phyloP scores from a whole-genome alignment of 2,329 filamentous ascomycete species.

The Metarhizium sp. region DNA sequence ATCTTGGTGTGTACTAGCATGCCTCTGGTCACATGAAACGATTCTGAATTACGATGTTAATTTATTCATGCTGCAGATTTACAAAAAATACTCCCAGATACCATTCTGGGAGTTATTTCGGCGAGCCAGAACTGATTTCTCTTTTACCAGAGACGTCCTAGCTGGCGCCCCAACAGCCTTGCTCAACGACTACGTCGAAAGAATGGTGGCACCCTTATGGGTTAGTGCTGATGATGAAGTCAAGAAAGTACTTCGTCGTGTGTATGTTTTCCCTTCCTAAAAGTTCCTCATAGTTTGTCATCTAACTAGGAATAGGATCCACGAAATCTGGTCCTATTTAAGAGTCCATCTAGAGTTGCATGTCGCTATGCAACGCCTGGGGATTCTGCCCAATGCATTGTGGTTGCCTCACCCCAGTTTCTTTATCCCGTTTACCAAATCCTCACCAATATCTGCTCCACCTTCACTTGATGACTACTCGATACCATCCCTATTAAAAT shows the following conservation, averaged over 20 bases:
- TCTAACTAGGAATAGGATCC: conserved; percentile 16
- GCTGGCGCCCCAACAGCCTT: conserved; percentile 23
- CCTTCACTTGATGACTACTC: conserved; percentile 30
- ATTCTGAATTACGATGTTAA: not conserved
- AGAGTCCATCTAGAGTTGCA: conserved; percentile 42
- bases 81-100: conserved; percentile 37
- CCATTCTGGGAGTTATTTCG: conserved; percentile 37
- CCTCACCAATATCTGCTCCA: conserved; percentile 40
- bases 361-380: conserved; percentile 41
- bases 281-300: not conserved
- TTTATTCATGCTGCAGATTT: conserved; percentile 31
- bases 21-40: not conserved
- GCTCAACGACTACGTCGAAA: conserved; percentile 19
- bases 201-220: conserved; percentile 16
- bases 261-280: conserved; percentile 13
- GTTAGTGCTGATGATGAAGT: conserved; percentile 12
- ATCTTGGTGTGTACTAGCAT: conserved; percentile 34
- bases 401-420: conserved; percentile 36
- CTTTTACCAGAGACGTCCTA: conserved; percentile 19
- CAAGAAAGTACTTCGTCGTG: conserved; percentile 13
- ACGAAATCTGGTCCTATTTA: conserved; percentile 30
- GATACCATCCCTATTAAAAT: conserved; percentile 28
- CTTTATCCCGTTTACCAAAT: conserved; percentile 44
- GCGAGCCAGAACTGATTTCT: conserved; percentile 17
- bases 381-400: conserved; percentile 31